Evolutionary conservation across 2,329 filamentous ascomycete species (phyloP).

Genomic region (Fusarium sp.): DNA sequence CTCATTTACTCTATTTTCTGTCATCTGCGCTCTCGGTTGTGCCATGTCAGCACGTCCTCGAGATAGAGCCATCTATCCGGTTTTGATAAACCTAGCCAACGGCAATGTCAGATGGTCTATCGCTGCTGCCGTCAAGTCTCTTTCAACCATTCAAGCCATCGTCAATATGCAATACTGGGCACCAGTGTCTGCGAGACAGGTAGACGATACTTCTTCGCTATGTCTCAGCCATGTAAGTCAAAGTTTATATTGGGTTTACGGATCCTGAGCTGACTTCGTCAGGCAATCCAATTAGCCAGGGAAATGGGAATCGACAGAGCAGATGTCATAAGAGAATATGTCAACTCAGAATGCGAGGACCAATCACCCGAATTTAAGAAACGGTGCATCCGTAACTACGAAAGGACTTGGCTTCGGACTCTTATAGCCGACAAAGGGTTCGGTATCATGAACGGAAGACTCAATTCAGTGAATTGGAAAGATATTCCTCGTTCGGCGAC

Average conservation of each 20-base stretch:
- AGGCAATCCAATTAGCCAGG: conserved; percentile 12
- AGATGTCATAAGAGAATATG: conserved; percentile 7
- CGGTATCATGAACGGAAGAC: conserved; percentile 6
- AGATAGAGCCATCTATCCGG: conserved; percentile 16
- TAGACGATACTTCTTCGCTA: conserved; percentile 10
- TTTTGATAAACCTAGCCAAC: neutral
- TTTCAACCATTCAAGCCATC: conserved; percentile 14
- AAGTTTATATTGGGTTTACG: no score
- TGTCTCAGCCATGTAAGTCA: conserved; percentile 1
- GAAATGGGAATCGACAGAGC: conserved; percentile 12
- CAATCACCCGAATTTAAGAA: neutral
- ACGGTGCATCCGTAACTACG: conserved; percentile 9
- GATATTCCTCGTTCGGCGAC: conserved; percentile 1
- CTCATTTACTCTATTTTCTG: conserved; percentile 15
- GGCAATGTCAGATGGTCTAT: conserved; percentile 19
- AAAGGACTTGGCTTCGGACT: conserved; percentile 11
- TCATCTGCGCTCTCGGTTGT: conserved; percentile 8
- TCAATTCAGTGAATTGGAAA: conserved; percentile 14
- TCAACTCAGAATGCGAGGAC: neutral
- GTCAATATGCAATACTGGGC: conserved; percentile 18
- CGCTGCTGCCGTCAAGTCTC: neutral
- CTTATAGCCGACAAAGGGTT: conserved; percentile 15
- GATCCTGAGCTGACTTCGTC: neutral
- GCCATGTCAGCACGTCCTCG: conserved; percentile 13
- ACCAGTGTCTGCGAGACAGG: neutral